Evolutionary conservation across 2,329 filamentous ascomycete species (phyloP).

Genomic region (Aspergillus japonicus): DNA sequence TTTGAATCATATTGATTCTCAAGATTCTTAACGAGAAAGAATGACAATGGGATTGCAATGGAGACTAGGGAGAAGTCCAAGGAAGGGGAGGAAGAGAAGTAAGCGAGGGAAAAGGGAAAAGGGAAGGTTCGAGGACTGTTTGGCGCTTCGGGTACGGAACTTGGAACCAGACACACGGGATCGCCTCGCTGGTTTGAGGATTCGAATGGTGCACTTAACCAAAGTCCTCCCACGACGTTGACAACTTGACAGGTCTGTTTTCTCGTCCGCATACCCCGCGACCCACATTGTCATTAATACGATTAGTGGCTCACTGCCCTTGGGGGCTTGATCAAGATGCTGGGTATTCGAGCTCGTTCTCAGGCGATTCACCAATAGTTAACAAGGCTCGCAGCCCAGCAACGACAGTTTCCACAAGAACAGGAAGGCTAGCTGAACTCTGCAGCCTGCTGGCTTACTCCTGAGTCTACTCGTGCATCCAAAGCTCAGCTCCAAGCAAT

Average conservation of each 20-base stretch:
- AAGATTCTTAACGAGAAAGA: background rate
- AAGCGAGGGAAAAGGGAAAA: slow-evolving; percentile 7
- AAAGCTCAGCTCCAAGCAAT: too few species aligned
- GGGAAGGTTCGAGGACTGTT: slow-evolving; percentile 9
- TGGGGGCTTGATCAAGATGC: too few species aligned
- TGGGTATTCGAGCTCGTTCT: too few species aligned
- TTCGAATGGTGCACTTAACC: too few species aligned
- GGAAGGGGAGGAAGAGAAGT: background rate
- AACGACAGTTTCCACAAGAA: too few species aligned
- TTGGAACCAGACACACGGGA: slow-evolving; percentile 22
- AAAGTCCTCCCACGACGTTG: background rate
- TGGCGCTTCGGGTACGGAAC: slow-evolving; percentile 23
- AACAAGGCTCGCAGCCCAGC: too few species aligned
- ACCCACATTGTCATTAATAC: background rate
- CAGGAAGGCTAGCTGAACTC: too few species aligned
- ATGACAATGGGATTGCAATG: background rate
- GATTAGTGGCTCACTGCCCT: background rate
- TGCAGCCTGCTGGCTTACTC: too few species aligned
- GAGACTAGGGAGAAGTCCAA: background rate
- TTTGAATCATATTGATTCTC: too few species aligned
- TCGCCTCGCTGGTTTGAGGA: slow-evolving; percentile 11
- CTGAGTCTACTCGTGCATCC: too few species aligned
- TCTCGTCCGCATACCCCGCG: background rate
- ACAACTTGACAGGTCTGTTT: background rate
- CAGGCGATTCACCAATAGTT: too few species aligned